Conservation (phyloP, 2,329 filamentous ascomycete species). For the Hymenoscyphus scutula region DNA sequence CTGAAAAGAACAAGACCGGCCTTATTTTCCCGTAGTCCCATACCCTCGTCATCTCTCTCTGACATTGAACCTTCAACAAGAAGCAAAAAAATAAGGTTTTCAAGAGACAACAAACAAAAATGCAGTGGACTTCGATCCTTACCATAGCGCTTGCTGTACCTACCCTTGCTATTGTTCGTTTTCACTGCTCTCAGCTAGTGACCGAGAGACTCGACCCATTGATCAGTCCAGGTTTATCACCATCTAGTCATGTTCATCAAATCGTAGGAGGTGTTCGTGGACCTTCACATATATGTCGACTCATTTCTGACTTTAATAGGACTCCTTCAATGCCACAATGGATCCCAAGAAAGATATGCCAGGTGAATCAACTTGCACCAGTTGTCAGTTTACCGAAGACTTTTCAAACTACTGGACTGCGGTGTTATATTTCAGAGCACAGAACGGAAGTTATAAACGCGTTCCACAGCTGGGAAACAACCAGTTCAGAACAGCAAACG, state of each 20-base stretch:
- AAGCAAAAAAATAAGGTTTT: too few species aligned
- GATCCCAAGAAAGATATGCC: conserved; percentile 31
- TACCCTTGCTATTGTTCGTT: conserved; percentile 16
- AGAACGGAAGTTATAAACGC: conserved; percentile 35
- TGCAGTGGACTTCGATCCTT: conserved; percentile 7
- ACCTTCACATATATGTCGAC: neutral
- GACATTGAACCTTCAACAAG: too few species aligned
- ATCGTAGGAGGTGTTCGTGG: conserved; percentile 20
- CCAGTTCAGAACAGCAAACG: conserved; percentile 36
- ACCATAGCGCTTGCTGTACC: conserved; percentile 5
- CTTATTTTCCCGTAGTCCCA: neutral
- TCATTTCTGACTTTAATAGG: conserved; percentile 17
- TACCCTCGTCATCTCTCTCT: too few species aligned
- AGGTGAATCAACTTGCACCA: conserved; percentile 34
- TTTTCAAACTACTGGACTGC: conserved; percentile 40
- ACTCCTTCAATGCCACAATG: conserved; percentile 44
- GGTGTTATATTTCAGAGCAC: conserved; percentile 32
- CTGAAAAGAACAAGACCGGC: neutral
- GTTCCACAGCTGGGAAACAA: conserved; percentile 37
- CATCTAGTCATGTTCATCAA: conserved; percentile 21
- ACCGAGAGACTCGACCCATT: conserved; percentile 15
- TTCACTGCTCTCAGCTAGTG: conserved; percentile 19
- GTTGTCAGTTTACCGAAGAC: conserved; percentile 38
- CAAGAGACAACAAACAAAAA: neutral
- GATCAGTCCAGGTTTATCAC: conserved; percentile 16